Percentiles rank a stretch among this genome's conserved stretches.
phyloP scores from a whole-genome alignment of 768 basidiomycete genomes.

The Amanita brunnescens region DNA sequence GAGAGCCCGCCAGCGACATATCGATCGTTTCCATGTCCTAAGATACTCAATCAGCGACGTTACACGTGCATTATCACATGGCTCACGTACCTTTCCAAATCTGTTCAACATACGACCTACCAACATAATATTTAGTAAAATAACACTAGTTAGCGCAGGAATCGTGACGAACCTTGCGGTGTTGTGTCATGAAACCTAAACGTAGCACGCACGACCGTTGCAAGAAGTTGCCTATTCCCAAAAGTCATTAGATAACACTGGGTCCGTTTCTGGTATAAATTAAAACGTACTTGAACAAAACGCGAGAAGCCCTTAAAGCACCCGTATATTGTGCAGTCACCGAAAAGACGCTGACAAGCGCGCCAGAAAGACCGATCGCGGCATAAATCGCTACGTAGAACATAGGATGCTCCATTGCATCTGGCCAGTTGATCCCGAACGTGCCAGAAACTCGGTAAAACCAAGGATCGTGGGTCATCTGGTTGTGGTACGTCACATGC shows the following conservation, averaged over 20 bases:
- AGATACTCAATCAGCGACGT: not conserved
- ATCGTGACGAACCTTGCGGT: slow-evolving; percentile 45
- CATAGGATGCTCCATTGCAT: slow-evolving; percentile 50
- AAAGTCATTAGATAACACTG: slow-evolving; percentile 24
- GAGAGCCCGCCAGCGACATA: slow-evolving; percentile 51
- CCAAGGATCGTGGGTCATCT: slow-evolving; percentile 17
- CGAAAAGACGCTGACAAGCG: slow-evolving; percentile 36
- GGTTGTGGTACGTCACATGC: slow-evolving; percentile 20
- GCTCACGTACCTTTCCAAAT: slow-evolving; percentile 50
- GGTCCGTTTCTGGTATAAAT: not conserved
- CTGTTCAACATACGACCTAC: slow-evolving; percentile 67
- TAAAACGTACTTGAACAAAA: slow-evolving; percentile 30
- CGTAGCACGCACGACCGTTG: slow-evolving; percentile 68
- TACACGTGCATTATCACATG: slow-evolving; percentile 3
- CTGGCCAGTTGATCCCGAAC: slow-evolving; percentile 32
- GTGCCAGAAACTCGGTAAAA: slow-evolving; percentile 14
- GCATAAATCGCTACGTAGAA: slow-evolving; percentile 69
- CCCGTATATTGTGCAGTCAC: slow-evolving; percentile 53
- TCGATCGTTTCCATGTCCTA: slow-evolving; percentile 86
- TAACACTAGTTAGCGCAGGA: not conserved
- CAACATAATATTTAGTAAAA: not conserved
- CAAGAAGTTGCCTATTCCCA: slow-evolving; percentile 41
- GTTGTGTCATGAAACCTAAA: slow-evolving; percentile 84
- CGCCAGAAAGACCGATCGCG: slow-evolving; percentile 44
- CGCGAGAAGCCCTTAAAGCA: slow-evolving; percentile 39